Evolutionary conservation across 2,329 filamentous ascomycete species (phyloP).

Genomic region (Monosporascus sp.): DNA sequence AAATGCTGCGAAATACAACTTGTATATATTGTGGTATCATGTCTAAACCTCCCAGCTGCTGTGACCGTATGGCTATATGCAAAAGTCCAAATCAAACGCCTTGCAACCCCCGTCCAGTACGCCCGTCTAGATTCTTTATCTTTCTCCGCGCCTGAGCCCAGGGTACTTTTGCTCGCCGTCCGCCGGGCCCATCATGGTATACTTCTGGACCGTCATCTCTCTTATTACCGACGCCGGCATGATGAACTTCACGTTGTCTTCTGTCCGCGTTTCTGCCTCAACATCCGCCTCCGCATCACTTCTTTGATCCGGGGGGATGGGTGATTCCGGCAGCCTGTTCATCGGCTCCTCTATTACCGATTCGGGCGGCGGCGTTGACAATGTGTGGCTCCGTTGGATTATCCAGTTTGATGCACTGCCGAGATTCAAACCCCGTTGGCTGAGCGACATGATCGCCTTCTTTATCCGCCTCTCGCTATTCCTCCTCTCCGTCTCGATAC

Average conservation of each 20-base stretch:
- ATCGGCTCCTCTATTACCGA: neutral
- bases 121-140: neutral
- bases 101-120: too few relatives aligned
- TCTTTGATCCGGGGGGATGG: neutral
- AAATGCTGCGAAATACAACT: too few relatives aligned
- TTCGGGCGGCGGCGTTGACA: neutral
- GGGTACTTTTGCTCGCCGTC: neutral
- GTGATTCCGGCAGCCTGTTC: neutral
- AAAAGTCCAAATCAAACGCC: too few relatives aligned
- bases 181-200: neutral
- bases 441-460: neutral
- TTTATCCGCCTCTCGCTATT: neutral
- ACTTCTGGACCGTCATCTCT: neutral
- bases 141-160: neutral
- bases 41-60: too few relatives aligned
- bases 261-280: neutral
- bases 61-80: too few relatives aligned
- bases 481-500: neutral
- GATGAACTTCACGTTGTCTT: neutral
- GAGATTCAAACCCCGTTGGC: neutral
- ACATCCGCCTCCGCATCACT: neutral
- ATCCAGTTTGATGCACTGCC: neutral
- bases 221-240: neutral
- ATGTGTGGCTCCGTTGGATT: neutral
- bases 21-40: too few relatives aligned